phyloP scores from a whole-genome alignment of 768 basidiomycete species.

The Boletus tomentosulus region DNA sequence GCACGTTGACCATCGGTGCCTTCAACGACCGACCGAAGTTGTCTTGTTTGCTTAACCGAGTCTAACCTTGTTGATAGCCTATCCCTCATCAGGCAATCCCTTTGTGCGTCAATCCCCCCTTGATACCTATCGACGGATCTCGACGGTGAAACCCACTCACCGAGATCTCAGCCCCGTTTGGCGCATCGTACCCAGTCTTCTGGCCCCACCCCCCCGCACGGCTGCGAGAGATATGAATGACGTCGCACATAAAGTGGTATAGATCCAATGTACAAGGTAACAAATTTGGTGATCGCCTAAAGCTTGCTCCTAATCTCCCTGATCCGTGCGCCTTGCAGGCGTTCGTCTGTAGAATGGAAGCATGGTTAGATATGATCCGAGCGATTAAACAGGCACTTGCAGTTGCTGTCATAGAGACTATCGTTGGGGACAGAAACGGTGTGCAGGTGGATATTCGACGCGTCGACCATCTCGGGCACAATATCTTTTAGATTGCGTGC shows the following conservation, averaged over 20 bases:
- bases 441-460: constrained; percentile 62
- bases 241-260: constrained; percentile 4
- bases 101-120: constrained; percentile 6
- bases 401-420: constrained; percentile 74
- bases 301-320: constrained; percentile 38
- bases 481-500: constrained; percentile 77
- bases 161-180: background rate
- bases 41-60: background rate
- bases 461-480: constrained; percentile 87
- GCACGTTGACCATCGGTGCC: background rate
- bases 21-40: background rate
- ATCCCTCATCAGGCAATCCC: constrained; percentile 8
- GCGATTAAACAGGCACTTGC: constrained; percentile 45
- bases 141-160: background rate
- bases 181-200: background rate
- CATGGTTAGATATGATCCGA: background rate
- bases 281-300: constrained; percentile 16
- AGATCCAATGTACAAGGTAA: background rate
- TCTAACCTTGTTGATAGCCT: background rate
- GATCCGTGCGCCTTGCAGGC: constrained; percentile 40
- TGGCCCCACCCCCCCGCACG: background rate
- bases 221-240: background rate
- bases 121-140: background rate
- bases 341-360: constrained; percentile 36
- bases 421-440: constrained; percentile 66